Conservation (phyloP, 2,329 filamentous ascomycete genomes). For the Coniochaeta prunicola region DNA sequence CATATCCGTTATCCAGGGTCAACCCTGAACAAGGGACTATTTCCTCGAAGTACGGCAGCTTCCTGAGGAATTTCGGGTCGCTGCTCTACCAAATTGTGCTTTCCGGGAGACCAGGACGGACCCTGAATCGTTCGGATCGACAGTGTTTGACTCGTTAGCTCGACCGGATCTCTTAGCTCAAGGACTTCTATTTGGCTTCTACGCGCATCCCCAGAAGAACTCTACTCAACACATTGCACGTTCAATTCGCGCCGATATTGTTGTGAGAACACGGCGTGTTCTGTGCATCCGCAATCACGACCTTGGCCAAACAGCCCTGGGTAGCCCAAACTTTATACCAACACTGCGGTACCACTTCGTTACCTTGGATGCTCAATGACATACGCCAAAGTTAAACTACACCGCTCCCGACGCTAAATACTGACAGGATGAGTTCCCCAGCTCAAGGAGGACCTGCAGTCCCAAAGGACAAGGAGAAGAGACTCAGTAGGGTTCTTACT, state of each 20-base stretch:
- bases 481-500: slow-evolving; percentile 38
- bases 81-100: background rate
- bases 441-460: slow-evolving; percentile 28
- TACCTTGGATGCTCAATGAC: background rate
- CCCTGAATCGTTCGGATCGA: background rate
- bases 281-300: background rate
- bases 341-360: background rate
- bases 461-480: slow-evolving; percentile 36
- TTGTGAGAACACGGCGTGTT: too few relatives aligned
- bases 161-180: too few relatives aligned
- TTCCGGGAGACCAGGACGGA: background rate
- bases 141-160: background rate
- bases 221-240: background rate
- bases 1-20: background rate
- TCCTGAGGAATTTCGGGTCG: background rate
- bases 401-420: background rate
- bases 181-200: background rate
- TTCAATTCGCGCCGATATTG: background rate
- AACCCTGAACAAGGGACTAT: background rate
- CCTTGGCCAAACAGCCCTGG: background rate
- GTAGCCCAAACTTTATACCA: background rate
- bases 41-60: background rate
- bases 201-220: background rate
- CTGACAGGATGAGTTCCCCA: slow-evolving; percentile 34
- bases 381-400: slow-evolving; percentile 3